These are phyloP conservation scores for Candida incommunis DNA, from an alignment of 805 yeast genomes.

Conservation along the genomic window DNA sequence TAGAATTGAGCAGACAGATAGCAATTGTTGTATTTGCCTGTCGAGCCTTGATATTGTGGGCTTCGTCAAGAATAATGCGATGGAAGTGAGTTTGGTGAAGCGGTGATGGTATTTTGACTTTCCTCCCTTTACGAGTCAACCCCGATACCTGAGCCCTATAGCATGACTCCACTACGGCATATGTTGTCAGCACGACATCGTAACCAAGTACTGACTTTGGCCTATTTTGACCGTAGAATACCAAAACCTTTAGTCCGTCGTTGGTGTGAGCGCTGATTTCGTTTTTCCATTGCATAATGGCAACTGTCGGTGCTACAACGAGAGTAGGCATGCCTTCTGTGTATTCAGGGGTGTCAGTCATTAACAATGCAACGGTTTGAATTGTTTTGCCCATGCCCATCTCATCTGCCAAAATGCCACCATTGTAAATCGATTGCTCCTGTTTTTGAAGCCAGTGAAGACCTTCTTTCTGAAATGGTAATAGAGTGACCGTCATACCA, in stretches of 20 bases:
- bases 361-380: constrained; percentile 80
- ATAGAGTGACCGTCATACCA: constrained; percentile 54
- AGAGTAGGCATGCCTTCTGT: constrained; percentile 52
- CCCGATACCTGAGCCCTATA: constrained; percentile 76
- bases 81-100: constrained; percentile 66
- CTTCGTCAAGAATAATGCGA: constrained; percentile 87
- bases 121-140: constrained; percentile 54
- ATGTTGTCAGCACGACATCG: constrained; percentile 84
- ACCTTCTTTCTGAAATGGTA: constrained; percentile 93
- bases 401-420: constrained; percentile 94
- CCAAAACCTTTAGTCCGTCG: constrained; percentile 47
- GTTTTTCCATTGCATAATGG: constrained; percentile 92
- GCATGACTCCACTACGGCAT: constrained; percentile 80
- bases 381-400: constrained; percentile 99
- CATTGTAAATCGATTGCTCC: constrained; percentile 61
- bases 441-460: constrained; percentile 77
- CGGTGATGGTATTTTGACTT: constrained; percentile 60
- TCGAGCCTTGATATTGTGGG: constrained; percentile 93
- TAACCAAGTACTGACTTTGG: constrained; percentile 39
- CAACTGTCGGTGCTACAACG: constrained; percentile 98
- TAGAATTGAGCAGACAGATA: constrained; percentile 57
- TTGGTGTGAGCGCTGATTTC: constrained; percentile 81
- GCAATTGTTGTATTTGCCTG: constrained; percentile 90
- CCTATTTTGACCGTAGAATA: constrained; percentile 81
- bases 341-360: constrained; percentile 38